phyloP scores from a whole-genome alignment of 2,329 filamentous ascomycete genomes.

The Hirsutella thompsonii region DNA sequence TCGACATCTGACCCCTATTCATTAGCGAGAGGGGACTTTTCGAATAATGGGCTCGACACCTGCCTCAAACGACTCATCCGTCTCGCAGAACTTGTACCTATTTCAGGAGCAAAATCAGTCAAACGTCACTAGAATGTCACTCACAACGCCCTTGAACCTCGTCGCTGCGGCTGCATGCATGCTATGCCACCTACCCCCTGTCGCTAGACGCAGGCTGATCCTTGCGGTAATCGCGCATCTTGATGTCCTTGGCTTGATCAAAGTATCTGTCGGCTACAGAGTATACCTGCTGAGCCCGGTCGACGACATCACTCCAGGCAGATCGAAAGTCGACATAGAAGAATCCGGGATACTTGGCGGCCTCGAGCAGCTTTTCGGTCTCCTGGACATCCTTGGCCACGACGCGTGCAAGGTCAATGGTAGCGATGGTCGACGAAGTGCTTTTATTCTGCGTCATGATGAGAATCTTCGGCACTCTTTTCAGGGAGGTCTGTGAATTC shows the following conservation, averaged over 20 bases:
- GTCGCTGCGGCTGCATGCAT: too few species aligned
- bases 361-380: background rate
- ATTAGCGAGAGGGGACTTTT: background rate
- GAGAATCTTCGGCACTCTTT: too few species aligned
- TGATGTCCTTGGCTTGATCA: background rate
- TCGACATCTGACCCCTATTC: background rate
- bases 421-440: background rate
- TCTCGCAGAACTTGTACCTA: constrained; percentile 1
- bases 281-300: background rate
- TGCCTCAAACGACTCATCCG: constrained; percentile 1
- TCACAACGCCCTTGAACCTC: too few species aligned
- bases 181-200: background rate
- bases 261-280: background rate
- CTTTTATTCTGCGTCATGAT: background rate
- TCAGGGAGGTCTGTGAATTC: too few species aligned
- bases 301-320: background rate
- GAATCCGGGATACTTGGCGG: background rate
- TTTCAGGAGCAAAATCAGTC: background rate
- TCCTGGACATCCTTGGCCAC: background rate
- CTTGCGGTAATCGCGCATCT: background rate
- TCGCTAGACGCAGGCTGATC: background rate
- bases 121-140: too few species aligned
- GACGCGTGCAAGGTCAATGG: background rate
- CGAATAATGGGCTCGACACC: background rate
- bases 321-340: background rate